Percentiles rank a stretch among this genome's conserved stretches.
Conservation (phyloP, 768 basidiomycete species). For the Wakefieldia striispora region DNA sequence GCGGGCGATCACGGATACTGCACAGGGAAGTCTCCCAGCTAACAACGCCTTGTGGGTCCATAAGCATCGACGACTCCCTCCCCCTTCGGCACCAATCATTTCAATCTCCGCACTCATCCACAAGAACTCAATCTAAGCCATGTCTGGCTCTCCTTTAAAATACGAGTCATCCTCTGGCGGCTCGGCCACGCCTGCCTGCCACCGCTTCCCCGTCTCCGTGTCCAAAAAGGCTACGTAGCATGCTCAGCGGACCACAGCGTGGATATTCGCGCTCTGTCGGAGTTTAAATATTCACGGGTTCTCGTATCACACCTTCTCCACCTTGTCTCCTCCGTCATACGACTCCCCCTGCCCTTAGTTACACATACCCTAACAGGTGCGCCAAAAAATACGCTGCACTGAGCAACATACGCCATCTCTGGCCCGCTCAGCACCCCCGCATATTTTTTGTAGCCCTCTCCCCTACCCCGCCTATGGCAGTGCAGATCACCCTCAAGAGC, state of each 20-base stretch:
- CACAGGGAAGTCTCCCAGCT: slow-evolving; percentile 12
- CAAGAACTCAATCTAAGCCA: background rate
- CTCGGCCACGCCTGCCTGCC: too few species aligned
- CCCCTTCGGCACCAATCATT: slow-evolving; percentile 12
- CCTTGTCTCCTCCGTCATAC: slow-evolving; percentile 35
- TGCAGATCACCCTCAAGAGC: slow-evolving; percentile 64
- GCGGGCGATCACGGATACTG: background rate
- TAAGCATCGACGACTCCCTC: background rate
- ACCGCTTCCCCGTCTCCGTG: background rate
- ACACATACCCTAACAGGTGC: slow-evolving; percentile 19
- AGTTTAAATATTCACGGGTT: slow-evolving; percentile 33
- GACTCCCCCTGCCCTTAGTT: slow-evolving; percentile 20
- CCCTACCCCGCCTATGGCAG: slow-evolving; percentile 23
- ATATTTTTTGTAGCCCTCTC: slow-evolving; percentile 30
- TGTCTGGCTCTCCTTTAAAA: background rate
- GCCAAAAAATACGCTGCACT: slow-evolving; percentile 19
- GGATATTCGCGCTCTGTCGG: slow-evolving; percentile 35
- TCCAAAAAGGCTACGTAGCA: background rate
- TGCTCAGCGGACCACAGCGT: slow-evolving; percentile 10
- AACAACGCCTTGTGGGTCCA: too few species aligned
- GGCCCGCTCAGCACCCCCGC: slow-evolving; percentile 4
- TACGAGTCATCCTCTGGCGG: background rate
- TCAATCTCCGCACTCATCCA: slow-evolving; percentile 8
- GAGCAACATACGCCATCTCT: background rate
- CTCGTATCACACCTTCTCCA: slow-evolving; percentile 33